Conservation (phyloP, 108 stramenopile species). For the Chaetoceros muelleri region DNA sequence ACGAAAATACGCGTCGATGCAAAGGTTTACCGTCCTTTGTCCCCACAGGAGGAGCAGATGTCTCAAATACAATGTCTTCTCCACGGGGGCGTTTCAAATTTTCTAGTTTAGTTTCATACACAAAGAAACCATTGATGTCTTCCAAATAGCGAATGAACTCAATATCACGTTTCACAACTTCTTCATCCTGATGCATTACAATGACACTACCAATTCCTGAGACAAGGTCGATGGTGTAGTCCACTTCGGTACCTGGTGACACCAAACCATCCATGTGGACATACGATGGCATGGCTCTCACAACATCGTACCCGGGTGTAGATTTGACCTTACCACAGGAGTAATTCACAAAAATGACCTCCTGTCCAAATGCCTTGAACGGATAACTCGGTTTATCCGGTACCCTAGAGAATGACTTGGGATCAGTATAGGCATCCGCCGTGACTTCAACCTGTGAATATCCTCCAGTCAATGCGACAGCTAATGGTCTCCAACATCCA, state of each 20-base stretch:
- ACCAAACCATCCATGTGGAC: conserved; percentile 49
- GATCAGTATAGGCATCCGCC: conserved; percentile 76
- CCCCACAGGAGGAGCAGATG: conserved; percentile 8
- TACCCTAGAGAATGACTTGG: conserved; percentile 29
- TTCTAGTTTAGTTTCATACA: conserved; percentile 55
- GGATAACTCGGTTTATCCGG: conserved; percentile 58
- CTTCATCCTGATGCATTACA: conserved; percentile 51
- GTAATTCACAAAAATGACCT: conserved; percentile 53
- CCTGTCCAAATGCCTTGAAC: conserved; percentile 56
- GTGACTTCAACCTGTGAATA: conserved; percentile 74
- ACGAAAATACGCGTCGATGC: conserved; percentile 38
- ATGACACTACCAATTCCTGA: conserved; percentile 66
- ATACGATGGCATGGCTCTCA: conserved; percentile 60
- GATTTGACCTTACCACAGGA: conserved; percentile 58
- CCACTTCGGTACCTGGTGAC: conserved; percentile 43
- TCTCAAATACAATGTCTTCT: conserved; percentile 15
- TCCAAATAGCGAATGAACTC: conserved; percentile 79
- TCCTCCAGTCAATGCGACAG: conserved; percentile 49
- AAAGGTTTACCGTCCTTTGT: no score
- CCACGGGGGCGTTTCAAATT: conserved; percentile 69
- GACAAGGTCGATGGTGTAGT: conserved; percentile 62
- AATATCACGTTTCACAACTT: conserved; percentile 48
- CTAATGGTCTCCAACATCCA: conserved; percentile 84
- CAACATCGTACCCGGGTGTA: conserved; percentile 68
- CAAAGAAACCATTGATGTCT: conserved; percentile 68